A percentile compares a stretch with the other conserved stretches of the same genome.
Conservation (phyloP, 371 early-diverging fungal species). For the Lichtheimia ornata region DNA sequence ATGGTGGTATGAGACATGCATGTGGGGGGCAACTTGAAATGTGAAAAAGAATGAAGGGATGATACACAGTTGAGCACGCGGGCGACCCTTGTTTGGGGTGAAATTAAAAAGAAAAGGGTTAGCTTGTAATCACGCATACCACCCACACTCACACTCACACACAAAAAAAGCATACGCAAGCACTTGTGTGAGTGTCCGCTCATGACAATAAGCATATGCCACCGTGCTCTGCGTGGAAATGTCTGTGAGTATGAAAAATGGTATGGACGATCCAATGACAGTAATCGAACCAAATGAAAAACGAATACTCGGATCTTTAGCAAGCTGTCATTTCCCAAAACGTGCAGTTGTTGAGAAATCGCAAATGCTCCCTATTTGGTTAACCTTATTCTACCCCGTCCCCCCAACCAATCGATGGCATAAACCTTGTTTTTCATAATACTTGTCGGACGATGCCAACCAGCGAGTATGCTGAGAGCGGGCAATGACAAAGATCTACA, state of each 20-base stretch:
- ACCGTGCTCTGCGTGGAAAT: neutral
- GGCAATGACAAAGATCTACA: too few species aligned
- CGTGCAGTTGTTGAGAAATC: conserved; percentile 7
- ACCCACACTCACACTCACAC: neutral
- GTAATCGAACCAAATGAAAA: conserved; percentile 3
- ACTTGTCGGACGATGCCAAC: neutral
- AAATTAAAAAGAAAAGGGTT: neutral
- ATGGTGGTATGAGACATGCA: too few species aligned
- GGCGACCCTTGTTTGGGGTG: too few species aligned
- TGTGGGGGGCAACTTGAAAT: too few species aligned
- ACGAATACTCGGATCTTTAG: conserved; percentile 12
- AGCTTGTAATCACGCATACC: conserved; percentile 1
- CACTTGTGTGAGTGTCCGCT: neutral
- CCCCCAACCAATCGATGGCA: neutral
- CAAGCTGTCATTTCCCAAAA: conserved; percentile 11
- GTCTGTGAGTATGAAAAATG: conserved; percentile 1
- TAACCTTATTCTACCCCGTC: conserved; percentile 4
- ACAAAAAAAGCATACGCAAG: conserved; percentile 4
- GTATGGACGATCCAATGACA: conserved; percentile 7
- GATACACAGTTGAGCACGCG: too few species aligned
- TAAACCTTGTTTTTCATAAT: neutral
- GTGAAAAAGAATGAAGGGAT: too few species aligned
- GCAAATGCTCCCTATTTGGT: conserved; percentile 8
- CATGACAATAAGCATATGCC: neutral
- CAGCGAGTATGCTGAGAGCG: neutral